phyloP scores from a whole-genome alignment of 805 yeast species.

The Wickerhamomyces rabaulensis region DNA sequence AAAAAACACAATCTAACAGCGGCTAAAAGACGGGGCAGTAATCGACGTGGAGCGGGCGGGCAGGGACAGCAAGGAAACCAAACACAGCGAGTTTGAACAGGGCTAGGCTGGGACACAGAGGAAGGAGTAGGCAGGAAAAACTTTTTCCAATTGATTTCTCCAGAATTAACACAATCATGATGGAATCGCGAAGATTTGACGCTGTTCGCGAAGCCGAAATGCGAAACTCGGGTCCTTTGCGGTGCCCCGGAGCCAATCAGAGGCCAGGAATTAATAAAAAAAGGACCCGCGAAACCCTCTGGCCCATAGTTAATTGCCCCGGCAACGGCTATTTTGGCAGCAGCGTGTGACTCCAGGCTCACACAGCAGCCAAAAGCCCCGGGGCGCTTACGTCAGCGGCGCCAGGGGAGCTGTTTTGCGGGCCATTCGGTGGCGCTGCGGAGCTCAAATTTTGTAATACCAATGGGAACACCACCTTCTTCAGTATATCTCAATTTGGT shows the following conservation, averaged over 20 bases:
- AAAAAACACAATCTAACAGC: neutral
- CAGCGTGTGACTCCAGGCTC: neutral
- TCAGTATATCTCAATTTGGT: too few relatives aligned
- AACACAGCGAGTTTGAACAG: neutral
- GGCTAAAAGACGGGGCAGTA: neutral
- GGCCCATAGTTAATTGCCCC: neutral
- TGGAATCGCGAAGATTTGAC: neutral
- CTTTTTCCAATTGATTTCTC: neutral
- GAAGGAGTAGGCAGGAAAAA: neutral
- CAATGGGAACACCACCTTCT: too few relatives aligned
- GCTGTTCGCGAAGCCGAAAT: neutral
- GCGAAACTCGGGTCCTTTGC: conserved; percentile 1
- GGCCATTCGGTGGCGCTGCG: too few relatives aligned
- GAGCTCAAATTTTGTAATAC: too few relatives aligned
- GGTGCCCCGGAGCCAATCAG: conserved; percentile 1
- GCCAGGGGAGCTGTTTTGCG: too few relatives aligned
- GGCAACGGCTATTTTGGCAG: neutral
- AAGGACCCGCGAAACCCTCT: neutral
- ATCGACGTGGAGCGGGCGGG: neutral
- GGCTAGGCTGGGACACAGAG: neutral
- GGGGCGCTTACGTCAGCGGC: neutral
- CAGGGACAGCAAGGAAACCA: neutral
- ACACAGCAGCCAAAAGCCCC: neutral
- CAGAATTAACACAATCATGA: neutral
- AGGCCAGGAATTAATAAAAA: neutral